Base-by-base conservation (phyloP, 768 basidiomycete species). In the Mycena floridula region DNA sequence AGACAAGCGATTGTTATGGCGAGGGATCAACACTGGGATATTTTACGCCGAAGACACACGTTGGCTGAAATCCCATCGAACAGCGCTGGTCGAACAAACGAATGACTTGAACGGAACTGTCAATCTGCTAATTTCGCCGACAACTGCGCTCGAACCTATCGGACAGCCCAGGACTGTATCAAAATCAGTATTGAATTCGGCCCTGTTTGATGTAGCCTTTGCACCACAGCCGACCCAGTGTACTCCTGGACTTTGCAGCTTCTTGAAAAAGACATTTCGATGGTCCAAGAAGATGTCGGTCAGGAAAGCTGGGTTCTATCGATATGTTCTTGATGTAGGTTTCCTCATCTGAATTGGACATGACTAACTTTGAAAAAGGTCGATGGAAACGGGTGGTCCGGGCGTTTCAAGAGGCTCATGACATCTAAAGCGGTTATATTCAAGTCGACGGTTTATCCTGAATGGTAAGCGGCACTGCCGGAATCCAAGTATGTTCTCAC, bases 1-100 rank as follows among this genome's bases (percentile, higher is more conserved):
- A 2, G 74, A 83, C 51, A 73, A 77, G 45, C 55, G 74, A 24
- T 45, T 88, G 38, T 68, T 76, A 41, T 89, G 87, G 87, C 65
- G 87, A 20, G 87, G 87, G 3, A 74, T 75, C 23, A 86, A 79
- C 22, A 88, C 85, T 4, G 85, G 86, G 21, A 82, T 78, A 2
- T 68, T 61, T 57, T 73, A 74, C 42, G 59, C 58, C 2, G 47
- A 53, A 3, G 46, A 57, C 7, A 59, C 62, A 27, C 52, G 64
- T 27, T 82, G 81, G 81, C 51, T 50, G 49, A 51, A 66, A 18
- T 51, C 65, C 18, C 81, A 82, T 36, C 59, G 80, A 5, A 55
- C 59, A 1, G 53, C 71, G 18, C 55, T 79, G 8, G 68, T 76
- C 30, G 59, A 64, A 12, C 61, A 66, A 37, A 62, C 21, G 42